These are phyloP conservation scores for Xylaria sp. DNA, from an alignment of 2,329 filamentous ascomycete species.

Conservation along the genomic window DNA sequence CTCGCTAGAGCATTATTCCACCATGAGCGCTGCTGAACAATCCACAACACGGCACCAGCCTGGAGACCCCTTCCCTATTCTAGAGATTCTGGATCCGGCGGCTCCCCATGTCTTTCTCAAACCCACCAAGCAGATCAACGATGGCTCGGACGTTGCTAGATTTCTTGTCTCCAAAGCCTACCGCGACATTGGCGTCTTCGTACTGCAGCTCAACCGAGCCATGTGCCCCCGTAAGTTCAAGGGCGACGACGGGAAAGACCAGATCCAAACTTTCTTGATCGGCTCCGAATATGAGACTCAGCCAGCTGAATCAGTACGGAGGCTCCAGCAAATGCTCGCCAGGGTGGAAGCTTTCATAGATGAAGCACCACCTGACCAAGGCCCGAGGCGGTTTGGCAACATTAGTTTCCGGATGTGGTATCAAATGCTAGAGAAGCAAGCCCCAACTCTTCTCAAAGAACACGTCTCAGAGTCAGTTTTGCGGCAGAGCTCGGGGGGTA, in stretches of 20 bases:
- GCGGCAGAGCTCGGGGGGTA: constrained; percentile 27
- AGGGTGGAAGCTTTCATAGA: constrained; percentile 71
- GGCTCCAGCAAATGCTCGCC: constrained; percentile 69
- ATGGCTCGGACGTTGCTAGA: constrained; percentile 77
- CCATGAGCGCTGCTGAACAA: constrained; percentile 23
- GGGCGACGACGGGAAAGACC: constrained; percentile 45
- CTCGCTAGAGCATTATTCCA: background rate
- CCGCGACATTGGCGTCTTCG: constrained; percentile 82
- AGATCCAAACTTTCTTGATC: constrained; percentile 56
- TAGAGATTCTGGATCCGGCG: constrained; percentile 56
- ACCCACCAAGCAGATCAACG: constrained; percentile 83
- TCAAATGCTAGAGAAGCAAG: constrained; percentile 66
- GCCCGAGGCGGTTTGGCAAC: constrained; percentile 91
- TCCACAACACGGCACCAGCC: constrained; percentile 17
- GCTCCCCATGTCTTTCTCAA: constrained; percentile 63
- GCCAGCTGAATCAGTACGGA: constrained; percentile 60
- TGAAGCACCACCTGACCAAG: constrained; percentile 81
- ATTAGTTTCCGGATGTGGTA: constrained; percentile 88
- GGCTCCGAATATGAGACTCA: constrained; percentile 51
- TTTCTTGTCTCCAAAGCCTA: constrained; percentile 87
- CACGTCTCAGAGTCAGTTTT: constrained; percentile 54
- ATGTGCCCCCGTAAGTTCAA: constrained; percentile 72
- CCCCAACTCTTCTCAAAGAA: constrained; percentile 61
- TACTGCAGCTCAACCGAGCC: constrained; percentile 87
- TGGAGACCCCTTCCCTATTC: constrained; percentile 40